Conservation (phyloP, 2,329 filamentous ascomycete species). For the Aspergillus flavus region DNA sequence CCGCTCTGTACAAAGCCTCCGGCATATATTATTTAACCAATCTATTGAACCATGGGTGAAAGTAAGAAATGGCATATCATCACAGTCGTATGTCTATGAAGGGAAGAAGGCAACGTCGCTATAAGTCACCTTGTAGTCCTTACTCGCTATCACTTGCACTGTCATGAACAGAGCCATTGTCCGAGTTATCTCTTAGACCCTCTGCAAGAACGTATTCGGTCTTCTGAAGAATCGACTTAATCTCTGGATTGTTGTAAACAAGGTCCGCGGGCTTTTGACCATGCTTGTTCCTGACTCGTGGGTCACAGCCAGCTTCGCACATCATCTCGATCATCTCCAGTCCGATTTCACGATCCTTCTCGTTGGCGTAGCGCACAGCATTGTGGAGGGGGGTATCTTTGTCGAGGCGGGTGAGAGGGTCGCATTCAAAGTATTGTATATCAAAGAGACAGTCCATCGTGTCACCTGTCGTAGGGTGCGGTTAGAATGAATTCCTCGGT, state of each 20-base stretch:
- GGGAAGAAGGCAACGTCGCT: conserved; percentile 3
- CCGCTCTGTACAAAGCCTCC: not conserved
- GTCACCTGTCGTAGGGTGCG: conserved; percentile 40
- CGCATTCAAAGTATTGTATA: conserved; percentile 52
- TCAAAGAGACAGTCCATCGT: conserved; percentile 52
- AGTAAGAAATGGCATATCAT: conserved; percentile 13
- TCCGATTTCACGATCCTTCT: conserved; percentile 47
- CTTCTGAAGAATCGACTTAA: conserved; percentile 46
- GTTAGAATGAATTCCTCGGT: not conserved
- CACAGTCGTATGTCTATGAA: conserved; percentile 24
- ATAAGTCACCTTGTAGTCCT: conserved; percentile 5
- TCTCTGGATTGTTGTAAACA: conserved; percentile 46
- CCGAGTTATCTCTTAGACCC: conserved; percentile 41
- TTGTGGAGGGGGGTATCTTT: conserved; percentile 50
- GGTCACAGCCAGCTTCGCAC: conserved; percentile 52
- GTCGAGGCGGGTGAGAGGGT: conserved; percentile 49
- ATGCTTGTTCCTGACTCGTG: conserved; percentile 51
- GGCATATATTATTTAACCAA: not conserved
- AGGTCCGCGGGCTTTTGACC: conserved; percentile 50
- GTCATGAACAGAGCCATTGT: conserved; percentile 38
- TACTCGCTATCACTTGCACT: conserved; percentile 48
- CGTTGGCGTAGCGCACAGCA: conserved; percentile 50
- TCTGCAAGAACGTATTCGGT: conserved; percentile 52
- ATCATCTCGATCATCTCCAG: conserved; percentile 53
- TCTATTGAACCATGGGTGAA: conserved; percentile 1